Percentiles rank a stretch among this genome's conserved stretches.
These are phyloP conservation scores for Trypanosomatidae sp. DNA, from an alignment of 208 protist genomes.

Conservation along the genomic window DNA sequence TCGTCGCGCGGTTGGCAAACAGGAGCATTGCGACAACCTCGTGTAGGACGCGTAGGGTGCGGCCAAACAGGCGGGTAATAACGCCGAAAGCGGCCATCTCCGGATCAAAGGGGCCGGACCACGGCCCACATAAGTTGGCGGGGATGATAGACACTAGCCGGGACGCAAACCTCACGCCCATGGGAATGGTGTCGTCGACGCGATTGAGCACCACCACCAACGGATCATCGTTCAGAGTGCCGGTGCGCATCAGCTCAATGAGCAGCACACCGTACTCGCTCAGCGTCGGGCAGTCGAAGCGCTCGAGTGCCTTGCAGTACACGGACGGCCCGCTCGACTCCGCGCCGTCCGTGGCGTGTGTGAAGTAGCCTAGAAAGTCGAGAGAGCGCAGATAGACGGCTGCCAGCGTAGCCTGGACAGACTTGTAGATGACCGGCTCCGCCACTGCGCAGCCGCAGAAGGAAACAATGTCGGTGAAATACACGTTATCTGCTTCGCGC, in stretches of 20 bases:
- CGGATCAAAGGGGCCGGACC: conserved; percentile 78
- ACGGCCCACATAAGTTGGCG: conserved; percentile 58
- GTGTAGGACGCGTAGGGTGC: conserved; percentile 70
- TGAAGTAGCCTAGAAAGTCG: conserved; percentile 92
- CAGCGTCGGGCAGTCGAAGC: conserved; percentile 65
- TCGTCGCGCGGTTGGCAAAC: conserved; percentile 46
- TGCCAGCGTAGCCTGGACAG: conserved; percentile 48
- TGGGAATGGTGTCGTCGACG: conserved; percentile 14
- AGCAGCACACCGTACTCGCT: conserved; percentile 83
- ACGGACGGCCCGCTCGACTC: conserved; percentile 57
- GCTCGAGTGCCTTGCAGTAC: conserved; percentile 62
- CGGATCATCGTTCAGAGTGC: conserved; percentile 43
- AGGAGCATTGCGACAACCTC: conserved; percentile 66
- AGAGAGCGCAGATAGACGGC: conserved; percentile 78
- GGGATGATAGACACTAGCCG: conserved; percentile 84
- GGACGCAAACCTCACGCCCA: conserved; percentile 64
- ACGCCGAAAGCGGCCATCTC: conserved; percentile 86
- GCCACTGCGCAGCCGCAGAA: conserved; percentile 42
- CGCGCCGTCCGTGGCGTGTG: conserved; percentile 54
- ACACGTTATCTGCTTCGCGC: conserved; percentile 30
- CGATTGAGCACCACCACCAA: conserved; percentile 42
- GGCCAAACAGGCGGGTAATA: conserved; percentile 63
- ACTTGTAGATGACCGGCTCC: conserved; percentile 21
- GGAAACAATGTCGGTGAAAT: conserved; percentile 62
- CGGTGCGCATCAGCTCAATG: conserved; percentile 84